phyloP scores from a whole-genome alignment of 176 grass and related monocot genomes.

The Eleusine coracana region DNA sequence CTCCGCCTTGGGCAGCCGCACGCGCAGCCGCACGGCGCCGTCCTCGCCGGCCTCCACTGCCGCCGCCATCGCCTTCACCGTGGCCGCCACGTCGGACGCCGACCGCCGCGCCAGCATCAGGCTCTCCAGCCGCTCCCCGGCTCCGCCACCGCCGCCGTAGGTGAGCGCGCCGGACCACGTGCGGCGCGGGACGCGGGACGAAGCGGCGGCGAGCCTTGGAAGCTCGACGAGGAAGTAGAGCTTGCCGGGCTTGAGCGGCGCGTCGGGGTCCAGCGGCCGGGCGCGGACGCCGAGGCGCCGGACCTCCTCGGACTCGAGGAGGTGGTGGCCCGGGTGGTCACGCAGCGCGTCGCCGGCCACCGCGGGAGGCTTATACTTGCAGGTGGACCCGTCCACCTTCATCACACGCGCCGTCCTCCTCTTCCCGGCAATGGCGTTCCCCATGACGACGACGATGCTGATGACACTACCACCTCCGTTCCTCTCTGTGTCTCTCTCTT shows the following conservation, averaged over 20 bases:
- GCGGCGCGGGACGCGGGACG: constrained; percentile 23
- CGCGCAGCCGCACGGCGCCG: constrained; percentile 53
- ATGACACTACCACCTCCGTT: too few relatives aligned
- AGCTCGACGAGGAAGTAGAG: constrained; percentile 84
- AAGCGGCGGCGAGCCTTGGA: background rate
- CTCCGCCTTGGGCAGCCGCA: constrained; percentile 71
- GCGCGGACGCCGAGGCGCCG: constrained; percentile 62
- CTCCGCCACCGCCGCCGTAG: constrained; percentile 24
- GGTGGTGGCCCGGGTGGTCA: constrained; percentile 60
- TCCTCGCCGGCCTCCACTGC: background rate
- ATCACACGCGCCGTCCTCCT: constrained; percentile 69
- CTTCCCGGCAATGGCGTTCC: constrained; percentile 67
- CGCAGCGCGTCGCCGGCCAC: constrained; percentile 46
- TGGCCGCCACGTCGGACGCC: constrained; percentile 48
- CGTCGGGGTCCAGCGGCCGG: constrained; percentile 53
- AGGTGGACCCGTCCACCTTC: constrained; percentile 78
- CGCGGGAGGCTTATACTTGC: constrained; percentile 52
- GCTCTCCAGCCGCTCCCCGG: constrained; percentile 69
- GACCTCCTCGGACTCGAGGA: constrained; percentile 80
- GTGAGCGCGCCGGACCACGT: constrained; percentile 72
- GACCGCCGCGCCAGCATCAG: constrained; percentile 69
- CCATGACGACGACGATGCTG: constrained; percentile 41
- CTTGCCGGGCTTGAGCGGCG: constrained; percentile 68
- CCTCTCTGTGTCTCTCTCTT: background rate
- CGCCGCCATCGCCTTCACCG: background rate